Conservation (phyloP, 495 filamentous ascomycete species). For the Pseudevernia furfuracea region DNA sequence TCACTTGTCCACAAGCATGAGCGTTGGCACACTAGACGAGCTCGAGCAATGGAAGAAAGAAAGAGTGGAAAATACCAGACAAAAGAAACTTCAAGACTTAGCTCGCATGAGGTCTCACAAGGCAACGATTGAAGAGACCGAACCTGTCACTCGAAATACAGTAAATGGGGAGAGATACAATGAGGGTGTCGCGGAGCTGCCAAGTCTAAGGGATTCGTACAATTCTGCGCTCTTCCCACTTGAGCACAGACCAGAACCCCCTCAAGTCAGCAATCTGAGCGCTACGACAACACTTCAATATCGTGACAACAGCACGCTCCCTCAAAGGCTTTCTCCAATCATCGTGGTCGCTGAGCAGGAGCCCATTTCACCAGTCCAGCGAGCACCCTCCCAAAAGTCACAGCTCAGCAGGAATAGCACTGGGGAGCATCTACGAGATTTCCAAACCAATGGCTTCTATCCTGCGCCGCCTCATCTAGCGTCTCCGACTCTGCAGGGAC, state of each 20-base stretch:
- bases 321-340: slow-evolving; percentile 19
- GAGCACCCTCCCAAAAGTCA: not conserved
- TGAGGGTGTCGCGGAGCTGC: slow-evolving; percentile 5
- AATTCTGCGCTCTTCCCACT: not conserved
- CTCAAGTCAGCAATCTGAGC: not conserved
- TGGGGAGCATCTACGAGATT: not conserved
- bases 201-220: not conserved
- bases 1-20: slow-evolving; percentile 1
- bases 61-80: not conserved
- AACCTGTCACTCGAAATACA: not conserved
- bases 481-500: slow-evolving; percentile 2
- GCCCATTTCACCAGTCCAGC: slow-evolving; percentile 7
- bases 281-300: not conserved
- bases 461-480: slow-evolving; percentile 3
- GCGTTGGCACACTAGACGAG: slow-evolving; percentile 2
- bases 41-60: slow-evolving; percentile 2
- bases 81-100: slow-evolving; percentile 8
- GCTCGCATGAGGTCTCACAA: slow-evolving; percentile 7
- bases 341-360: slow-evolving; percentile 20
- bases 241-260: not conserved
- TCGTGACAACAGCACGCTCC: not conserved
- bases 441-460: slow-evolving; percentile 1
- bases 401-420: slow-evolving; percentile 5
- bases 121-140: slow-evolving; percentile 1
- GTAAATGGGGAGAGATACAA: not conserved